Evolutionary conservation across 345 rosid species (phyloP).

Genomic region (Rhizophora mangle): DNA sequence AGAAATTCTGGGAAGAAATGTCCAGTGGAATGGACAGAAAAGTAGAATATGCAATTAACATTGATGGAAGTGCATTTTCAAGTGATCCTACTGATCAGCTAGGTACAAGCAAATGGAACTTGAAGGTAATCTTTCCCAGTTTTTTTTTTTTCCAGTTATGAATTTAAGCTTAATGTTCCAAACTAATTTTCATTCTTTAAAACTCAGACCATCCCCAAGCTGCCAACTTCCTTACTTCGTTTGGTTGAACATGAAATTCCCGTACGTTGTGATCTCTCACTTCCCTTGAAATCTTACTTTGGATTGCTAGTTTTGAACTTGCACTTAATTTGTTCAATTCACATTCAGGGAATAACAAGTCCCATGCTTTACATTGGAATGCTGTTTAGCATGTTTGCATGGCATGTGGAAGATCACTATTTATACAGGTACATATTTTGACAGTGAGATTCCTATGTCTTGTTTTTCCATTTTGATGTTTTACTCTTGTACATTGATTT

Average conservation of each 20-base stretch:
- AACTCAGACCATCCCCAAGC: slow-evolving; percentile 1
- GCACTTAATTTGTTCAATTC: not conserved
- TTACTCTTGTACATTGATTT: not conserved
- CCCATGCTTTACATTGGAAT: slow-evolving; percentile 15
- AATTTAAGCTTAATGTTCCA: not conserved
- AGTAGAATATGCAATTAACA: slow-evolving; percentile 11
- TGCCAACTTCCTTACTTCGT: not conserved
- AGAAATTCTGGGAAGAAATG: slow-evolving; percentile 10
- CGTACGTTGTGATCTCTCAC: not conserved
- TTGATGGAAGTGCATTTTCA: slow-evolving; percentile 15
- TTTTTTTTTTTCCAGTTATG: not conserved
- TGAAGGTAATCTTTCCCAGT: not conserved
- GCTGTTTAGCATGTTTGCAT: slow-evolving; percentile 14
- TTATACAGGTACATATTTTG: not conserved
- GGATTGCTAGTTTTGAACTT: not conserved
- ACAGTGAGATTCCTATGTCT: not conserved
- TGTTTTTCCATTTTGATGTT: not conserved
- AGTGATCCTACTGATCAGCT: slow-evolving; percentile 9
- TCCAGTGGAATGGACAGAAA: not conserved
- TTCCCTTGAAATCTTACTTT: not conserved
- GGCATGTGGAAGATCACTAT: slow-evolving; percentile 18
- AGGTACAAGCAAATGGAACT: slow-evolving; percentile 16
- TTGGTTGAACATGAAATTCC: slow-evolving; percentile 9
- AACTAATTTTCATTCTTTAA: not conserved
- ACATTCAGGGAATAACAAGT: slow-evolving; percentile 8